phyloP scores from a whole-genome alignment of 768 basidiomycete species.

The Leccinum subgranulosum region DNA sequence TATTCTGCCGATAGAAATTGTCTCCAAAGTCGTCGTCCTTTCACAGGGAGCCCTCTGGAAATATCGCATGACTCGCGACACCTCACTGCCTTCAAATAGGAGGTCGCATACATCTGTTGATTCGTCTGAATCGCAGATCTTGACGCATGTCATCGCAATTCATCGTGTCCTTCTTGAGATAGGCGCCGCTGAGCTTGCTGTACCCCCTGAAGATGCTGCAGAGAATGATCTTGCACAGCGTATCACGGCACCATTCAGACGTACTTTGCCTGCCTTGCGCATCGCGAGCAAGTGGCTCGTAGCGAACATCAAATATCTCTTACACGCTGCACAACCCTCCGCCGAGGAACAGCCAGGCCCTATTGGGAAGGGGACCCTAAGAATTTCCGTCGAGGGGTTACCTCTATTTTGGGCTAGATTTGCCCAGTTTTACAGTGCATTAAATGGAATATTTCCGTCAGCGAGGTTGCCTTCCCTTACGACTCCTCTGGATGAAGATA shows the following conservation, averaged over 20 bases:
- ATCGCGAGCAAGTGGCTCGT: slow-evolving; percentile 88
- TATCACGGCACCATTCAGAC: slow-evolving; percentile 83
- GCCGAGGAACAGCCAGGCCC: slow-evolving; percentile 13
- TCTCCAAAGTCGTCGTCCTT: slow-evolving; percentile 70
- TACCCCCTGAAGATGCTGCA: slow-evolving; percentile 49
- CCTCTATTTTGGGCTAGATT: slow-evolving; percentile 72
- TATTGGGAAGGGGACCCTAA: slow-evolving; percentile 18
- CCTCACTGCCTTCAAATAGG: slow-evolving; percentile 30
- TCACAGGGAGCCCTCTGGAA: slow-evolving; percentile 84
- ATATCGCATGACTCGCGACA: slow-evolving; percentile 67
- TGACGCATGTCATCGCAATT: slow-evolving; percentile 65
- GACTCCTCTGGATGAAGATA: slow-evolving; percentile 81
- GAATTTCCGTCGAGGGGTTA: slow-evolving; percentile 30
- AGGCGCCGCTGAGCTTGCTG: slow-evolving; percentile 57
- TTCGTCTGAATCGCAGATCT: slow-evolving; percentile 57
- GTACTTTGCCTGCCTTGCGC: slow-evolving; percentile 82
- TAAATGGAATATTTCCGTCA: slow-evolving; percentile 67
- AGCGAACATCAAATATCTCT: slow-evolving; percentile 68
- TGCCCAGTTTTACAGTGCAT: slow-evolving; percentile 57
- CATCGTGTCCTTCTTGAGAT: slow-evolving; percentile 62
- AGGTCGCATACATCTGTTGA: slow-evolving; percentile 20
- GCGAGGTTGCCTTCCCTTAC: slow-evolving; percentile 54
- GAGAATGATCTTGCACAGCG: slow-evolving; percentile 68
- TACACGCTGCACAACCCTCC: slow-evolving; percentile 39
- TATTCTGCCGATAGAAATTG: slow-evolving; percentile 68